Conservation (phyloP, 345 rosid species). For the Gossypium arboreum region DNA sequence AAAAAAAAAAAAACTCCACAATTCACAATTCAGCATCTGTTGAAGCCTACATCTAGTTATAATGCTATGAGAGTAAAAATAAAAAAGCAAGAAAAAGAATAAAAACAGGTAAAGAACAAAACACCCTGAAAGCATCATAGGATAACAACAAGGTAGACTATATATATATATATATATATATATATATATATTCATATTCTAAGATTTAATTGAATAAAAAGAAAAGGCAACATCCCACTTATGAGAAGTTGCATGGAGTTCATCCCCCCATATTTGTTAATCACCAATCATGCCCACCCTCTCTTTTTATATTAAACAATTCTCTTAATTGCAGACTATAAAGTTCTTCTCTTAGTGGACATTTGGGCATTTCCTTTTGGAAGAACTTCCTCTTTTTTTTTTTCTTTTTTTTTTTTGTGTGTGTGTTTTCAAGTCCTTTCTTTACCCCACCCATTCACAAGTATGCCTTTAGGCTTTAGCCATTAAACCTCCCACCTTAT, state of each 20-base stretch:
- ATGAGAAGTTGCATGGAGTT: slow-evolving; percentile 56
- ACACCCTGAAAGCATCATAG: slow-evolving; percentile 42
- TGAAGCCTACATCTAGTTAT: slow-evolving; percentile 18
- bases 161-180: no score
- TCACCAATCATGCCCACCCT: slow-evolving; percentile 46
- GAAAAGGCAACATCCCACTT: slow-evolving; percentile 46
- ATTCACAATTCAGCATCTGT: slow-evolving; percentile 32
- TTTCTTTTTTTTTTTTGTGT: background rate
- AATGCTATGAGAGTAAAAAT: slow-evolving; percentile 2
- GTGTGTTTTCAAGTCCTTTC: slow-evolving; percentile 16
- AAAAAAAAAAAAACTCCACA: no score
- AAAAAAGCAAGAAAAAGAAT: slow-evolving; percentile 29
- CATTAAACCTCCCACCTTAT: slow-evolving; percentile 13
- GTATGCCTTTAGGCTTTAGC: slow-evolving; percentile 16
- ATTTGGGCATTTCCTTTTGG: slow-evolving; percentile 64
- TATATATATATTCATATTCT: slow-evolving; percentile 7
- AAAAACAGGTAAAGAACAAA: slow-evolving; percentile 35
- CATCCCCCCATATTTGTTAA: slow-evolving; percentile 52
- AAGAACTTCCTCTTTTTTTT: slow-evolving; percentile 19
- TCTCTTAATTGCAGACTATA: slow-evolving; percentile 22
- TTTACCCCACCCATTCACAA: slow-evolving; percentile 41
- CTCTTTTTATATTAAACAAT: slow-evolving; percentile 19
- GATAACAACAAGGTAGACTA: slow-evolving; percentile 25
- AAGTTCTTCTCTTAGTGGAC: slow-evolving; percentile 66
- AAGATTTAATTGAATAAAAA: slow-evolving; percentile 31